phyloP scores from a whole-genome alignment of 306 rosid genomes.

The Vicia villosa region DNA sequence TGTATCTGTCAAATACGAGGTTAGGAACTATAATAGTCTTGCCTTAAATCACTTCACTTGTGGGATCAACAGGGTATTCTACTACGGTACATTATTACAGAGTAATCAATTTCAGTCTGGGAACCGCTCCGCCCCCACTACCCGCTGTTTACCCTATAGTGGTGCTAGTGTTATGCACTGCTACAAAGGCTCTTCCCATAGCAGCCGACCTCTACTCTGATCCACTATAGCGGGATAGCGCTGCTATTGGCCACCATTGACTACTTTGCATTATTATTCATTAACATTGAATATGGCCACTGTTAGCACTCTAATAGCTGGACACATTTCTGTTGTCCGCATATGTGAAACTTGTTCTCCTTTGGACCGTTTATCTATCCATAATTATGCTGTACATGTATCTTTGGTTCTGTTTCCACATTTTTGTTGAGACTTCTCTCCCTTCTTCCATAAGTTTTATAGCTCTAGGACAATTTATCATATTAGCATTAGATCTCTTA shows the following conservation, averaged over 20 bases:
- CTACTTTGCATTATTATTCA: neutral
- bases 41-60: slow-evolving; percentile 1
- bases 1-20: too few relatives aligned
- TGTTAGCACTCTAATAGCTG: slow-evolving; percentile 10
- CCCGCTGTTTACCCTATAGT: too few relatives aligned
- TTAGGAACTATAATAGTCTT: slow-evolving; percentile 5
- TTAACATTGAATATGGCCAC: neutral
- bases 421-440: neutral
- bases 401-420: neutral
- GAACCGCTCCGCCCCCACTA: too few relatives aligned
- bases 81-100: too few relatives aligned
- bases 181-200: too few relatives aligned
- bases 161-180: too few relatives aligned
- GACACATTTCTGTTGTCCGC: neutral
- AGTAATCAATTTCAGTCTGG: too few relatives aligned
- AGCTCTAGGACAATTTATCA: neutral
- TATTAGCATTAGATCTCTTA: neutral
- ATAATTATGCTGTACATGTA: slow-evolving; percentile 5
- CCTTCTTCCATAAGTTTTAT: slow-evolving; percentile 1
- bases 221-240: too few relatives aligned
- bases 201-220: too few relatives aligned
- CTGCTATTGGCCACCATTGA: too few relatives aligned
- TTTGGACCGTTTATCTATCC: neutral
- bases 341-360: neutral
- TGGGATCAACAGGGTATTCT: neutral